Base-by-base conservation (phyloP, 768 basidiomycete species). In the Lentinula edodes region DNA sequence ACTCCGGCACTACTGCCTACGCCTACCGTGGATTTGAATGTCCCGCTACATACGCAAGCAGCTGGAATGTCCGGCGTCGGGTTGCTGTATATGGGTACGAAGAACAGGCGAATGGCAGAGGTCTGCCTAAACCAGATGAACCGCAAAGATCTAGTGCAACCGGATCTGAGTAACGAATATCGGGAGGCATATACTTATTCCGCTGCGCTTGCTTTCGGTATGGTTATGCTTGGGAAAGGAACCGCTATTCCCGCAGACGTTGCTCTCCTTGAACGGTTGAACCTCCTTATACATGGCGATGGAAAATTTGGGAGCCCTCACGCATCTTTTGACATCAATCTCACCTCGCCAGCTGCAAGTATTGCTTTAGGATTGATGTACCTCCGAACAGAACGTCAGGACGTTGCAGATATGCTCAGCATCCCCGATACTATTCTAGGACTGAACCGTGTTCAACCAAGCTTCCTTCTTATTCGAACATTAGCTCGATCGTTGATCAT, bases 201-300 rank as follows among this genome's bases (percentile, higher is more conserved):
- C 2, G 86, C 93, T 2, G 93, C 92, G 8, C 82, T 97, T 35
- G 89, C 92, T 0, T 97, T 97, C 69, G 97, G 97, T 5, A 91
- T 97, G 86, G 89, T 96, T 73, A 96, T 98, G 90, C 83, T 98
- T 15, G 95, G 93, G 6, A 88, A 87, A 66, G 95, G 97, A 1
- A 80, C 85, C 0, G 79, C 81, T 7, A 86, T 89, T 38, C 90
- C 90, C 1, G 91, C 91, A 0, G 95, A 97, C 65, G 73, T 87
- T 61, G 77, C 80, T 10, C 76, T 91, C 52, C 74, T 95, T 16
- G 80, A 82, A 36, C 84, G 87, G 32, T 73, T 98, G 51, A 86
- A 84, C 42, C 71, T 84, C n/a, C 80, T 94, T 38, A 82, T 96
- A 52, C 89, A 91, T 58, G 91, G 94, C 9, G 85, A 91, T 68